Evolutionary conservation across 2,329 filamentous ascomycete species (phyloP).

Genomic region (Botrytis sinoallii): DNA sequence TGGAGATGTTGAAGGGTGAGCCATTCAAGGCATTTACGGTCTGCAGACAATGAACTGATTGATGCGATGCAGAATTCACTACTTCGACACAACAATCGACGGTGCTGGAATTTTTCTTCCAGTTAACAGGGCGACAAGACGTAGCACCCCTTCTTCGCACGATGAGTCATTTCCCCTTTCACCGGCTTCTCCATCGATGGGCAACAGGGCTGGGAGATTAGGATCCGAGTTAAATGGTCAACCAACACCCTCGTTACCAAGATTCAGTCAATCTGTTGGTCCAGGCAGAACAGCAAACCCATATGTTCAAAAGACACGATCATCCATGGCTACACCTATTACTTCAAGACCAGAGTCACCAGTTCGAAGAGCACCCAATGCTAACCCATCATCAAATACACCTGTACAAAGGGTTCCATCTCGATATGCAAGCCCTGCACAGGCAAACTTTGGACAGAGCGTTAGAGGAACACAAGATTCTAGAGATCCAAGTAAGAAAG

Average conservation of each 20-base stretch:
- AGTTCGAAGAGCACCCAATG: conserved; percentile 62
- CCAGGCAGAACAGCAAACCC: conserved; percentile 68
- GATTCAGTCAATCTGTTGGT: conserved; percentile 87
- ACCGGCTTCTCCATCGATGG: conserved; percentile 60
- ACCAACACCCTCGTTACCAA: conserved; percentile 63
- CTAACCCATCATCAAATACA: conserved; percentile 55
- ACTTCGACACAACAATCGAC: conserved; percentile 75
- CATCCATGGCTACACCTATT: conserved; percentile 66
- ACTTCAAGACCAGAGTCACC: conserved; percentile 75
- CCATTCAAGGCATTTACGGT: conserved; percentile 31
- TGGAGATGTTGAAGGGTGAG: conserved; percentile 91
- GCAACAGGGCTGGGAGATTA: conserved; percentile 46
- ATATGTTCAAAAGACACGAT: conserved; percentile 65
- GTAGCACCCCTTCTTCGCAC: conserved; percentile 54
- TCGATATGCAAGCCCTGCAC: conserved; percentile 61
- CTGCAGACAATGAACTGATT: conserved; percentile 22
- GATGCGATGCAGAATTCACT: conserved; percentile 54
- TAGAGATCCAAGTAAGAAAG: conserved; percentile 59
- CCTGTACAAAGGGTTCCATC: conserved; percentile 51
- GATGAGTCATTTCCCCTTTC: conserved; percentile 59
- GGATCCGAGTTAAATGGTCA: conserved; percentile 59
- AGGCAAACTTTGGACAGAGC: conserved; percentile 61
- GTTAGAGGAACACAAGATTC: conserved; percentile 52
- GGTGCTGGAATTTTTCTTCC: conserved; percentile 94
- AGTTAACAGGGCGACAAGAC: conserved; percentile 72